Conservation (phyloP, 441 rosid species). For the Populus hybrid region DNA sequence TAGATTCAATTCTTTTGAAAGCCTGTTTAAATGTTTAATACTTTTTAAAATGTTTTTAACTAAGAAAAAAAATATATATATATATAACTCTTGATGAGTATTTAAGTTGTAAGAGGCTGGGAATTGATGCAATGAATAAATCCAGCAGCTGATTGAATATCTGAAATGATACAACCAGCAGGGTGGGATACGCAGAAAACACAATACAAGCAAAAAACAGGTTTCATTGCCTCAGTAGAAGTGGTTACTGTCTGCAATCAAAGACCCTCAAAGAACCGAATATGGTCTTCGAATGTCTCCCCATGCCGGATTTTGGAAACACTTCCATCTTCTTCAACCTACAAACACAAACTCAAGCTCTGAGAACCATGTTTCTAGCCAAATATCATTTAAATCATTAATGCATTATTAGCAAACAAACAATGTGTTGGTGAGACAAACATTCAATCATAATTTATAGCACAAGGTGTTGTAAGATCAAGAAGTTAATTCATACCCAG, state of each 20-base stretch:
- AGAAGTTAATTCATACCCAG: conserved; percentile 57
- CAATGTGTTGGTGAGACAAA: background rate
- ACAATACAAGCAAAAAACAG: background rate
- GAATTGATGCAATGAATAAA: no score
- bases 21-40: no score
- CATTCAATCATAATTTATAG: no score
- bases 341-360: conserved; percentile 11
- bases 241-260: conserved; percentile 21
- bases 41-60: no score
- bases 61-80: no score
- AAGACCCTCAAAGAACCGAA: conserved; percentile 72
- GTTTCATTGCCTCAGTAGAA: conserved; percentile 1
- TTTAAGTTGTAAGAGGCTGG: no score
- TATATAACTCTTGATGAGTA: no score
- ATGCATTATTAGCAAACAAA: background rate
- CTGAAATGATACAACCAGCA: background rate
- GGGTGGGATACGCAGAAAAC: background rate
- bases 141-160: no score
- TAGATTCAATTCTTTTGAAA: no score
- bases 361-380: background rate
- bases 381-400: background rate
- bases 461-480: no score
- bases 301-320: conserved; percentile 78
- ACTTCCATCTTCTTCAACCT: conserved; percentile 90
- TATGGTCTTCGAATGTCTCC: conserved; percentile 83